phyloP scores from a whole-genome alignment of 176 grass and related monocot species.

The Dactylis glomerata region DNA sequence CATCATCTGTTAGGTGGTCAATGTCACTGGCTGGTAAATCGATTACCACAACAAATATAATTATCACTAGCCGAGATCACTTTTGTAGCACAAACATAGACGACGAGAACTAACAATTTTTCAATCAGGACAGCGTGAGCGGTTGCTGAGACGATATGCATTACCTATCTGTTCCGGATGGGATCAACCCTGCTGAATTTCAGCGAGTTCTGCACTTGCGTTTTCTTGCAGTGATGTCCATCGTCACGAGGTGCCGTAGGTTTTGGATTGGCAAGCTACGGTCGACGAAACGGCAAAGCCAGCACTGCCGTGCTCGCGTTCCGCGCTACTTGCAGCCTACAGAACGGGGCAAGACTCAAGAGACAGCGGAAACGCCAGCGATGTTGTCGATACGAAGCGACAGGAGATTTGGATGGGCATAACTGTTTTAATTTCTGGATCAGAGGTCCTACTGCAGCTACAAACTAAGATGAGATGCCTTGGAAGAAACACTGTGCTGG shows the following conservation, averaged over 20 bases:
- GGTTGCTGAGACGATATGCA: neutral
- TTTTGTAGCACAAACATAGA: neutral
- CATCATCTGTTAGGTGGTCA: neutral
- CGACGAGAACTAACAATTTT: neutral
- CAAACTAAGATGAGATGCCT: slow-evolving; percentile 23
- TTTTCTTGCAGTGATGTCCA: neutral
- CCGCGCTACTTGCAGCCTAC: neutral
- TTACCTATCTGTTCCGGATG: neutral
- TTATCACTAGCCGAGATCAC: neutral
- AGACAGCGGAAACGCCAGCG: neutral
- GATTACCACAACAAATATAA: neutral
- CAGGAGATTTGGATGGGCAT: slow-evolving; percentile 24
- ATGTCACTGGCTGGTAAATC: neutral
- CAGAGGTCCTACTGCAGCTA: neutral
- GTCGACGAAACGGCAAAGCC: neutral
- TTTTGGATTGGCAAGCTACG: neutral
- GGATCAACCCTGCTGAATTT: neutral
- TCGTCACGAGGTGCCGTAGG: neutral
- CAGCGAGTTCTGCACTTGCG: neutral
- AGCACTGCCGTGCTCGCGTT: neutral
- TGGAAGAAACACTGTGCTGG: slow-evolving; percentile 33
- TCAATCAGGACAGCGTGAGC: neutral
- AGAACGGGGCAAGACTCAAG: neutral
- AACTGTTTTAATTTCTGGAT: neutral
- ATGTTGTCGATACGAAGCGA: neutral